Evolutionary conservation across 2,329 filamentous ascomycete species (phyloP).

Genomic region (Fusarium bulbicola): DNA sequence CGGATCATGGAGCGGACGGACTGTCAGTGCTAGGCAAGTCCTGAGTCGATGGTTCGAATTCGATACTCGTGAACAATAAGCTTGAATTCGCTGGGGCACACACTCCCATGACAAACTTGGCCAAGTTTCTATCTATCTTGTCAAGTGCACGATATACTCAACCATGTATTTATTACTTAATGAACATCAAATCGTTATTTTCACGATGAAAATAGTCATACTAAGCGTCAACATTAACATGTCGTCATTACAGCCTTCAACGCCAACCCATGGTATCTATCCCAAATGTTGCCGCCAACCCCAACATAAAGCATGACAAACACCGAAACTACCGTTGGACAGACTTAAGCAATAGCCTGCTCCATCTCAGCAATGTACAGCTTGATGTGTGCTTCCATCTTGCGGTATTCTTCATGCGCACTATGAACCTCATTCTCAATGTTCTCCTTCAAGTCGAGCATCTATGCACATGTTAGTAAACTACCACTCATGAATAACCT

Average conservation of each 20-base stretch:
- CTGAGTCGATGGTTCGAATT: conserved; percentile 71
- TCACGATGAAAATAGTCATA: conserved; percentile 14
- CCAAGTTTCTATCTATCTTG: not conserved
- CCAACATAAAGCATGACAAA: conserved; percentile 23
- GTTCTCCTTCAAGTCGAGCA: conserved; percentile 96
- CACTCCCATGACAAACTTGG: not conserved
- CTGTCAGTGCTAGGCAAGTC: conserved; percentile 65
- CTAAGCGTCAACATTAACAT: conserved; percentile 15
- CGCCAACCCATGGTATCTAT: conserved; percentile 53
- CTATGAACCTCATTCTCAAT: conserved; percentile 94
- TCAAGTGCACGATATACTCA: not conserved
- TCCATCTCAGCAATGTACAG: conserved; percentile 99
- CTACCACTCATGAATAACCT: not conserved
- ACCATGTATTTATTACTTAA: not conserved
- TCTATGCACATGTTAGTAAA: conserved; percentile 64
- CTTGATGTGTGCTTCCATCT: conserved; percentile 97
- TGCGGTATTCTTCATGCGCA: conserved; percentile 93
- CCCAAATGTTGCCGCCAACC: conserved; percentile 27
- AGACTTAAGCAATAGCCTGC: conserved; percentile 69
- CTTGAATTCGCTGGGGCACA: not conserved
- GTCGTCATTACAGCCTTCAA: conserved; percentile 43
- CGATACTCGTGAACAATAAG: conserved; percentile 9
- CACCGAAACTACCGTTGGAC: not conserved
- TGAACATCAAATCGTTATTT: conserved; percentile 12
- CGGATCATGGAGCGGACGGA: conserved; percentile 65